Evolutionary conservation across 1,284 basidiomycete species (phyloP), one percentile per base, ranked within the genome.

Genomic region (Malassezia restricta): DNA sequence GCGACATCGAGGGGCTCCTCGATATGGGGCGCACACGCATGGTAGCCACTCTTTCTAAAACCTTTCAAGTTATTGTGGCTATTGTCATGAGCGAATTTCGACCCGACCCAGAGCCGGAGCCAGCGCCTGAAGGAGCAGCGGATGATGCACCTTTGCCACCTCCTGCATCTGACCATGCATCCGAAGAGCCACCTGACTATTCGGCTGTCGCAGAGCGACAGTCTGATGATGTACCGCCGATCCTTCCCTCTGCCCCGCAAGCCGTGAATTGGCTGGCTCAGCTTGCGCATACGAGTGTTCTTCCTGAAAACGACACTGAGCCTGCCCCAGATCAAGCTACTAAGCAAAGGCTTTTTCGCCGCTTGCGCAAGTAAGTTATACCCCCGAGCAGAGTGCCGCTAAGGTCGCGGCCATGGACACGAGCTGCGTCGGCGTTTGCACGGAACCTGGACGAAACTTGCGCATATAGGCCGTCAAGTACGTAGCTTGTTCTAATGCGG

Each of bases 361-460:
- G 20, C 4, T 24, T 24, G 20, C 20, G 20, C 20, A 24, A 24
- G 20, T 24, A 24, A 24, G 20, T 35, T 35, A 35, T 35, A 35
- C 33, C 33, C 39, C 20, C 39, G 39, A 40, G 6, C 39, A 31
- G 15, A 51, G 38, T 12, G 9, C 8, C 31, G 43, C 47, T 7
- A 49, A 27, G 3, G 42, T 33, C 5, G 54, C 42, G 11, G 41
- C 60, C 0, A 66, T 43, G 12, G 62, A 55, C 11, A 59, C 38
- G 12, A 66, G 57, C 51, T 68, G 66, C 0, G 60, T 59, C 2
- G 52, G 38, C 2, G 64, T 65, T 45, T 70, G 65, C 14, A 70
- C 65, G 61, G 66, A 65, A 24, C 58, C 49, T 2, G 64, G 56
- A 3, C 67, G 48, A 43, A 53, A 65, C 12, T 57, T 38, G 14